Evolutionary conservation across 768 basidiomycete genomes (phyloP), one percentile per base, ranked within the genome.

Genomic region (Ephemerocybe angulata): DNA sequence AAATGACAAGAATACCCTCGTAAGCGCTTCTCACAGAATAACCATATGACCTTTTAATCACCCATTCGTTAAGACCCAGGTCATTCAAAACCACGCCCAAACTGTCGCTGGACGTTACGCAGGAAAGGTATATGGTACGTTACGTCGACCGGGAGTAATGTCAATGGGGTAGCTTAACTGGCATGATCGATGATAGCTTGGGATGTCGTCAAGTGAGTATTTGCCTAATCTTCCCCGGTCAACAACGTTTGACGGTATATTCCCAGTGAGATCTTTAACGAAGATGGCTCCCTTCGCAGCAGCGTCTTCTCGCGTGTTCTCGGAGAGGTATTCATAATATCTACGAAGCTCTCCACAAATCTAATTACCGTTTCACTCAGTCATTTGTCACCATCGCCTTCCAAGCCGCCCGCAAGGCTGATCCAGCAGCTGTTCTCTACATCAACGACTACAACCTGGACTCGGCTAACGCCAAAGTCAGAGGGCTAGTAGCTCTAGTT

Each of bases 381-480:
- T 68, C 69, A 56, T 78, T 76, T 65, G 72, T 80, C 55, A 67
- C 65, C 30, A 73, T 79, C 55, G 79, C 79, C 17, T 79, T 77
- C 70, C 56, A 69, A 53, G 73, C 76, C 29, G 78, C 77, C 5
- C 70, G 76, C 28, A 61, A 64, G 24, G 74, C 73, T 19, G 79
- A 79, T 60, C 70, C 75, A 22, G 71, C 50, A 35, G 72, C 77
- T 37, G 77, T 75, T 57, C 59, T 72, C 11, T 71, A 71, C 62
- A 72, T 78, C 63, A 77, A 77, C 70, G 77, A 78, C 65, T 75
- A 69, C 65, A 79, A 78, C 64, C 64, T 79, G 30, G 79, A 81
- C 62, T 76, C 76, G 47, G 72, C 70, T 61, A 79, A 79, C 58
- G 74, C 76, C 40, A 81, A 81, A 55, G 66, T 71, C 5, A 59